phyloP scores from a whole-genome alignment of 192 early-diverging fungal species.

The Phycomyces nitens region DNA sequence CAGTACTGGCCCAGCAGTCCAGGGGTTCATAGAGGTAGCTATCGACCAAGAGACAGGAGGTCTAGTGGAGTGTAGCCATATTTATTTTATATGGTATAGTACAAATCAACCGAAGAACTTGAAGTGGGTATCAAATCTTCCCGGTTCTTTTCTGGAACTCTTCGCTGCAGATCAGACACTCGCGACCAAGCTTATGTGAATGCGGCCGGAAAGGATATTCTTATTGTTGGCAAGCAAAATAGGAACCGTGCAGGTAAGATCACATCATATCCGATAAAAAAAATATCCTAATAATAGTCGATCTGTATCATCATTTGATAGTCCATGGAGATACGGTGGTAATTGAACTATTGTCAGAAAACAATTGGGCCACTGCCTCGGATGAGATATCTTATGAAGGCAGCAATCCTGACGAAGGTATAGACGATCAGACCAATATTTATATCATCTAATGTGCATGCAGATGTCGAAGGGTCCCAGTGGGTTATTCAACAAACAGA shows the following conservation, averaged over 20 bases:
- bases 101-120: conserved; percentile 46
- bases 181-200: conserved; percentile 47
- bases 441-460: background rate
- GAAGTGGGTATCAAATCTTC: conserved; percentile 52
- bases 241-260: conserved; percentile 45
- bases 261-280: background rate
- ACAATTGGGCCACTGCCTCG: conserved; percentile 41
- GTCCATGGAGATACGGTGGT: conserved; percentile 66
- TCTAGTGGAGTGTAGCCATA: background rate
- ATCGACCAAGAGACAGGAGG: background rate
- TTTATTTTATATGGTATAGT: conserved; percentile 37
- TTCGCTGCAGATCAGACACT: conserved; percentile 40
- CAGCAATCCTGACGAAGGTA: conserved; percentile 20
- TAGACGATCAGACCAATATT: background rate
- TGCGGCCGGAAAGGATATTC: conserved; percentile 44
- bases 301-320: conserved; percentile 1
- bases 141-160: conserved; percentile 42
- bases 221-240: conserved; percentile 56
- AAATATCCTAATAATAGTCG: background rate
- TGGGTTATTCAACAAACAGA: background rate
- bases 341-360: conserved; percentile 52
- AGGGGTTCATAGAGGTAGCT: conserved; percentile 35
- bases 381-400: conserved; percentile 42
- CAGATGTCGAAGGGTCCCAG: background rate
- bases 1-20: conserved; percentile 1